Evolutionary conservation across 2,329 filamentous ascomycete species (phyloP), one percentile per base, ranked within the genome.

Genomic region (Aspergillus bombycis): DNA sequence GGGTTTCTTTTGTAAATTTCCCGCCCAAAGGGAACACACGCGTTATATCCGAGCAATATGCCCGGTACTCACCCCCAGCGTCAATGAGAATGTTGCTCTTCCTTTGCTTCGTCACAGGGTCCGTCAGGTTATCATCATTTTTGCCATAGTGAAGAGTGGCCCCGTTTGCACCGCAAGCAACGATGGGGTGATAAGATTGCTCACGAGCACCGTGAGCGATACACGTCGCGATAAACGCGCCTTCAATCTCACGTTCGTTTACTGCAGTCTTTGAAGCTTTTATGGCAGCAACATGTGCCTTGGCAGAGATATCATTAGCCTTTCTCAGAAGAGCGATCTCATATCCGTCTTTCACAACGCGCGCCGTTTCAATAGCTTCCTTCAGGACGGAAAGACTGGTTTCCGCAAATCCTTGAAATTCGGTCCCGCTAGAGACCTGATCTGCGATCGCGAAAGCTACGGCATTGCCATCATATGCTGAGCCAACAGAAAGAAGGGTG

Each of bases 11-110:
- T 0, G 87, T 86, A 69, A 93, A 96, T 0, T 80, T 80, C 7
- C 91, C 91, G 16, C 84, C 86, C 26, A 97, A 80, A 5, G 94
- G 94, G 68, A 97, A 88, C 0, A 94, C 95, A 43, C 94, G 88
- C 0, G 95, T 98, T 32, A 98, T 88, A 77, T 98, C 94, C 62
- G 91, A 91, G 34, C 93, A 93, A 76, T 99, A 98, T 70, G 91
- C 89, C 56, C 88, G 81, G 79, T 89, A 96, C 78, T 98, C 94
- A 68, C 89, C 91, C 2, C 93, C 94, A 1, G 94, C 94, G 75
- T 99, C 94, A 5, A 99, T 82, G 23, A 96, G 89, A 36, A 98
- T 81, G 34, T 94, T 84, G 72, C 94, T 88, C 62, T 89, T 86
- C 34, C 73, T 76, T 60, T 72, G 62, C 38, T 77, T 71, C 2